These are phyloP conservation scores for Tetraselmis chui DNA, from an alignment of 139 green algal genomes.

Conservation along the genomic window DNA sequence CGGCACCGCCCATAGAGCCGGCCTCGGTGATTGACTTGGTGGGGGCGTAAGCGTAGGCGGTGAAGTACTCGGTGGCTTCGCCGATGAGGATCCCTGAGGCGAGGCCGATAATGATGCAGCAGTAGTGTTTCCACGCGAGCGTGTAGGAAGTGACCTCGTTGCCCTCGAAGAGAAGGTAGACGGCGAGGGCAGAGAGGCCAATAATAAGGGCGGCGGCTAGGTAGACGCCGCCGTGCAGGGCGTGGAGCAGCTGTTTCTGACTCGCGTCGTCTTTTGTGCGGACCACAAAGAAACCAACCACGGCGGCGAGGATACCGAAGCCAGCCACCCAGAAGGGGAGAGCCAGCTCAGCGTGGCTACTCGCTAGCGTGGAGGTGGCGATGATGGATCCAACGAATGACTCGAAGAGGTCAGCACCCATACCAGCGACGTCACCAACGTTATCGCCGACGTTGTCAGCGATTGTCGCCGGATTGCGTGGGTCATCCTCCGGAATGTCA, in stretches of 20 bases:
- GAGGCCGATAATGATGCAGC: conserved; percentile 37
- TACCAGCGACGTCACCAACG: conserved; percentile 57
- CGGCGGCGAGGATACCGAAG: conserved; percentile 34
- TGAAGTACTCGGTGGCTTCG: conserved; percentile 39
- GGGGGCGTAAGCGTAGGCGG: conserved; percentile 23
- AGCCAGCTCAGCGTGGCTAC: conserved; percentile 23
- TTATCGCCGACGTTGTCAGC: conserved; percentile 68
- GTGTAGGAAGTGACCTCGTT: conserved; percentile 10
- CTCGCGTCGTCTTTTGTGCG: conserved; percentile 34
- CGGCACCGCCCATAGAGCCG: conserved; percentile 17
- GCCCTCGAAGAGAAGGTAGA: conserved; percentile 30
- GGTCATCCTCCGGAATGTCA: conserved; percentile 72
- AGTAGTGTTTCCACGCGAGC: conserved; percentile 22
- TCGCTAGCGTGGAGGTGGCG: conserved; percentile 27
- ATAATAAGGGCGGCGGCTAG: conserved; percentile 38
- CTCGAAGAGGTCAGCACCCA: conserved; percentile 67
- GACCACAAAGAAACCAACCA: conserved; percentile 39
- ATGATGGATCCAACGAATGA: conserved; percentile 36
- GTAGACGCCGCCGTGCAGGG: conserved; percentile 33
- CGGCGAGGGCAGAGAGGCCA: conserved; percentile 27
- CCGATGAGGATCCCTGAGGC: conserved; percentile 32
- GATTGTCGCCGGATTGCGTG: conserved; percentile 62
- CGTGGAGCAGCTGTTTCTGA: conserved; percentile 34
- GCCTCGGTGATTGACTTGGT: conserved; percentile 30
- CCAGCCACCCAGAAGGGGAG: conserved; percentile 46